phyloP scores from a whole-genome alignment of 2,329 filamentous ascomycete species.

The Pyrenophora tritici-repentis region DNA sequence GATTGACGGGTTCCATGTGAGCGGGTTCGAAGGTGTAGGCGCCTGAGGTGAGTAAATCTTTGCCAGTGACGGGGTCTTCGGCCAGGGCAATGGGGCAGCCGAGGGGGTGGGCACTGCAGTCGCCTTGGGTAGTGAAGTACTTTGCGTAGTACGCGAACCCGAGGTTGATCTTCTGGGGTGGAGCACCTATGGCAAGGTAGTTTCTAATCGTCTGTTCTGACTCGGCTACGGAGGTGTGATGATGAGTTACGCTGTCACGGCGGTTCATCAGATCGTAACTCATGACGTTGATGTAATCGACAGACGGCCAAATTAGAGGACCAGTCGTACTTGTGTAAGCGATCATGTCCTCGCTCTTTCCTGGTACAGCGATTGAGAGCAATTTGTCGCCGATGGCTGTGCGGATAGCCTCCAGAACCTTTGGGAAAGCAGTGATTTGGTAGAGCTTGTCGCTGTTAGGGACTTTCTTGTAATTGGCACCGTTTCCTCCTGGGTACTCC shows the following conservation, averaged over 20 bases:
- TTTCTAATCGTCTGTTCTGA: slow-evolving; percentile 61
- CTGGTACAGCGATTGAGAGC: slow-evolving; percentile 71
- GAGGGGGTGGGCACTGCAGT: slow-evolving; percentile 55
- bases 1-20: slow-evolving; percentile 32
- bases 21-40: slow-evolving; percentile 57
- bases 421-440: slow-evolving; percentile 67
- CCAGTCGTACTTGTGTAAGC: slow-evolving; percentile 64
- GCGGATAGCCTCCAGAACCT: slow-evolving; percentile 64
- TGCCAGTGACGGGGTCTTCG: slow-evolving; percentile 63
- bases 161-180: slow-evolving; percentile 63
- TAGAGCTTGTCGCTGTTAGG: slow-evolving; percentile 63
- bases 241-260: slow-evolving; percentile 65
- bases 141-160: slow-evolving; percentile 73
- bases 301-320: slow-evolving; percentile 61
- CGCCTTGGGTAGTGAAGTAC: slow-evolving; percentile 61
- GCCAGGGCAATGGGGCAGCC: slow-evolving; percentile 65
- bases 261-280: slow-evolving; percentile 74
- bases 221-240: slow-evolving; percentile 66
- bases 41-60: slow-evolving; percentile 62
- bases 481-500: slow-evolving; percentile 68
- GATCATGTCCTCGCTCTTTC: slow-evolving; percentile 62
- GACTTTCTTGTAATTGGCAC: slow-evolving; percentile 67
- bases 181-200: slow-evolving; percentile 64
- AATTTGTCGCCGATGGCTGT: slow-evolving; percentile 63
- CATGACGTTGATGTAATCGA: slow-evolving; percentile 75